Evolutionary conservation across 208 protist species (phyloP), one percentile per base, ranked within the genome.

Genomic region (Blastocrithidia nonstop): DNA sequence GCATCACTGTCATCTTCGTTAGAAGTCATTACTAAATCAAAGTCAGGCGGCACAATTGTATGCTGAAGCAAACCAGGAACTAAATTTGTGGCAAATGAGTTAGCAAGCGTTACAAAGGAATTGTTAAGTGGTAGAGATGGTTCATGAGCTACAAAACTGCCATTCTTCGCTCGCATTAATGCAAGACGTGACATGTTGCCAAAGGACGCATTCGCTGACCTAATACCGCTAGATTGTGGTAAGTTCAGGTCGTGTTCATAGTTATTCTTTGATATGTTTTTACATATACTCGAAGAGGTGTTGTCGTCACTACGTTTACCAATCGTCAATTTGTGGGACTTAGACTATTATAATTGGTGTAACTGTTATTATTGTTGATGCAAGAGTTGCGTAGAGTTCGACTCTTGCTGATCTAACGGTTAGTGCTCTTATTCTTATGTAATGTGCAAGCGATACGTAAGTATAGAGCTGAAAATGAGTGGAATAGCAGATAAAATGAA

Each of bases 401-500:
- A n/a, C 29, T 35, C 29, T 35, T 11, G 11, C 29, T 35, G 11
- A 11, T 35, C 29, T n/a, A 15, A n/a, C 29, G 29, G 11, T n/a
- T 35, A 11, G 29, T 11, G 11, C 29, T 11, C n/a, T n/a, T 11
- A n/a, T 11, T 35, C 29, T 11, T n/a, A 15, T n/a, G 29, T 11
- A 15, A 35, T 49, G 22, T 45, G 24, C 7, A 66, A 23, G 11
- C 26, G 27, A 31, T 44, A 15, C 32, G 56, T 49, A 3, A 65
- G 16, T 9, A 22, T 19, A 4, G 54, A 52, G 16, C 54, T 55
- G 20, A 64, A 25, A 19, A 68, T 9, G 15, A 84, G 57, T 8
- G 74, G 79, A 15, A 82, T 55, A 11, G 47, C 60, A 8, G 53
- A 49, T 1, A 89, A 33, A 8, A 77, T 44, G 52, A 89, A 89